Evolutionary conservation across 1,284 basidiomycete species (phyloP).

Genomic region (Hypsizygus ulmarius): DNA sequence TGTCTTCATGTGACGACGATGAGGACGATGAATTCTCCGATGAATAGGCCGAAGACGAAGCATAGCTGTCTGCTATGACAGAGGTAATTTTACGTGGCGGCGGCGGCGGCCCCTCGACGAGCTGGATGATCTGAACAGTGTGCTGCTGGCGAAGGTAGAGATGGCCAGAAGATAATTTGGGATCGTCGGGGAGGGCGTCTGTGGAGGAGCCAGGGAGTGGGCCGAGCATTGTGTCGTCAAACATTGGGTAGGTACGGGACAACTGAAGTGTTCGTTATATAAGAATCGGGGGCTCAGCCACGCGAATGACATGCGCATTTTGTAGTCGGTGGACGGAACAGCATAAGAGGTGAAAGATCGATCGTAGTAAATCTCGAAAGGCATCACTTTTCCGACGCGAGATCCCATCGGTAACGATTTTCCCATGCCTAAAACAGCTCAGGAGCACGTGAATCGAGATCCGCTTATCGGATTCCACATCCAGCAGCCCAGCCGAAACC

Average conservation of each 20-base stretch:
- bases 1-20: conserved; percentile 22
- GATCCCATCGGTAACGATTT: conserved; percentile 24
- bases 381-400: conserved; percentile 21
- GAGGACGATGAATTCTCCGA: conserved; percentile 25
- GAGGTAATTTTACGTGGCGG: conserved; percentile 46
- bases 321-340: conserved; percentile 23
- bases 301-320: conserved; percentile 24
- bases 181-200: conserved; percentile 29
- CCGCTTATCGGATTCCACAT: conserved; percentile 26
- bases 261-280: conserved; percentile 18
- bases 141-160: conserved; percentile 52
- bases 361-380: conserved; percentile 21
- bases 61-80: conserved; percentile 31
- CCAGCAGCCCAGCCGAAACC: conserved; percentile 15
- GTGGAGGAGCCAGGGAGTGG: conserved; percentile 23
- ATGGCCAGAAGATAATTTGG: conserved; percentile 36
- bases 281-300: conserved; percentile 14
- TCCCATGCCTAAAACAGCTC: conserved; percentile 29
- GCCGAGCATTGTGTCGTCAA: conserved; percentile 22
- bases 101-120: conserved; percentile 64
- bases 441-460: conserved; percentile 31
- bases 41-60: conserved; percentile 38
- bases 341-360: conserved; percentile 21
- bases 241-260: conserved; percentile 18
- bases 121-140: conserved; percentile 67